A percentile compares a stretch with the other conserved stretches of the same genome.
Evolutionary conservation across 768 basidiomycete species (phyloP).

Genomic region (Boletus sp.): DNA sequence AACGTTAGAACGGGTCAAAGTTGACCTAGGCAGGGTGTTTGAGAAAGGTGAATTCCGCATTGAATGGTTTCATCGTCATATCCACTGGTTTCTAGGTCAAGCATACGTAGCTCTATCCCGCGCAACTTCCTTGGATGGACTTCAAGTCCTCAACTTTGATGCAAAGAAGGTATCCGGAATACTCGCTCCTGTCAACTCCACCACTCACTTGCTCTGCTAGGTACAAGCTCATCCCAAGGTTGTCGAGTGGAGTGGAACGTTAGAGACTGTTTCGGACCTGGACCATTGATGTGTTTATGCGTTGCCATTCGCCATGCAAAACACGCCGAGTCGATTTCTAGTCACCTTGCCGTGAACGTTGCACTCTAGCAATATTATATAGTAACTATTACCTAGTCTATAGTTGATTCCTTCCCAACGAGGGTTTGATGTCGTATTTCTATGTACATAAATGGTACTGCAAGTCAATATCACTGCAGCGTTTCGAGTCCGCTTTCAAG

Average conservation of each 20-base stretch:
- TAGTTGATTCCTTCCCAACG: background rate
- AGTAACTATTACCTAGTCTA: constrained; percentile 1
- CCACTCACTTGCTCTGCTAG: constrained; percentile 34
- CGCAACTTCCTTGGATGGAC: constrained; percentile 79
- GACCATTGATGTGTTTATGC: constrained; percentile 6
- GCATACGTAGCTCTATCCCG: constrained; percentile 91
- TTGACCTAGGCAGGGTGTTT: constrained; percentile 90
- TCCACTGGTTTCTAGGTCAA: constrained; percentile 53
- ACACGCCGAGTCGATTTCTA: background rate
- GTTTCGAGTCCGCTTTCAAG: too few relatives aligned
- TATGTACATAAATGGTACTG: too few relatives aligned
- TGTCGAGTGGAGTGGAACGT: constrained; percentile 65
- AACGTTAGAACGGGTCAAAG: constrained; percentile 91
- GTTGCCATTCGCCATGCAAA: background rate
- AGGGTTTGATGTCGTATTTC: too few relatives aligned
- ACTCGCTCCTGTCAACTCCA: background rate
- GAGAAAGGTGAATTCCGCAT: constrained; percentile 68
- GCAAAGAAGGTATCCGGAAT: constrained; percentile 54
- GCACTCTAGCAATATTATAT: background rate
- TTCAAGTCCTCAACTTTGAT: constrained; percentile 83
- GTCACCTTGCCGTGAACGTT: background rate
- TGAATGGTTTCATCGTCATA: background rate
- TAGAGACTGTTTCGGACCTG: constrained; percentile 45
- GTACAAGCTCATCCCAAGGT: constrained; percentile 75
- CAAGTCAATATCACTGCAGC: too few relatives aligned